Conservation (phyloP, 805 yeast species). For the Cyberlindnera galapagoensis region DNA sequence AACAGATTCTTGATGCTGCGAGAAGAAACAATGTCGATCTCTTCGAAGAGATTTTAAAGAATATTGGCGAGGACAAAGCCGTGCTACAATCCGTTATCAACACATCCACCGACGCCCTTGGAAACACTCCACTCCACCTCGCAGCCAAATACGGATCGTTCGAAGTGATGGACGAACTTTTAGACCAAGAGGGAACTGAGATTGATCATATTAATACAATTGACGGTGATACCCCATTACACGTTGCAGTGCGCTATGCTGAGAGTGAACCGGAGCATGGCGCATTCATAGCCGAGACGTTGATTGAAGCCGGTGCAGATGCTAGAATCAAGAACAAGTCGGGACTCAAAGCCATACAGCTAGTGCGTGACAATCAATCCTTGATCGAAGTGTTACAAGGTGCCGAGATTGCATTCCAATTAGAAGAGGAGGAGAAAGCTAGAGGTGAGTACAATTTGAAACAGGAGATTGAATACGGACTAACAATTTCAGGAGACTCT, state of each 20-base stretch:
- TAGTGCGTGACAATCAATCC: conserved; percentile 51
- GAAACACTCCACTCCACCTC: conserved; percentile 75
- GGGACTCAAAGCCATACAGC: conserved; percentile 71
- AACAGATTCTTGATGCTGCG: conserved; percentile 81
- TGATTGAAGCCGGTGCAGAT: conserved; percentile 89
- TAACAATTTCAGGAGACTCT: conserved; percentile 18
- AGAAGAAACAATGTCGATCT: conserved; percentile 84
- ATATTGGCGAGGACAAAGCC: conserved; percentile 16
- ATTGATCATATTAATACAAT: conserved; percentile 70
- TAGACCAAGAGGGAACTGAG: conserved; percentile 88
- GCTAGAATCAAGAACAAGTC: conserved; percentile 53
- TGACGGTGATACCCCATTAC: conserved; percentile 86
- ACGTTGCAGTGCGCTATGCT: conserved; percentile 73
- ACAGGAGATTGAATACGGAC: conserved; percentile 6
- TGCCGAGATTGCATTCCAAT: conserved; percentile 69
- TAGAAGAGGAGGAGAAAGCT: conserved; percentile 27
- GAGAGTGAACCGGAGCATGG: conserved; percentile 74
- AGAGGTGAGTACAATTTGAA: conserved; percentile 24
- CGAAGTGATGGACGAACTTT: conserved; percentile 73
- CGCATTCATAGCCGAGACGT: conserved; percentile 63
- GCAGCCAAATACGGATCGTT: conserved; percentile 78
- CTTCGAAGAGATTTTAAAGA: conserved; percentile 46
- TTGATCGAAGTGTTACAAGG: conserved; percentile 61
- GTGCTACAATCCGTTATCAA: conserved; percentile 52
- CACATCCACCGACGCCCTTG: conserved; percentile 64